These are phyloP conservation scores for Chytriomyces sp. DNA, from an alignment of 192 early-diverging fungal species.

Conservation along the genomic window DNA sequence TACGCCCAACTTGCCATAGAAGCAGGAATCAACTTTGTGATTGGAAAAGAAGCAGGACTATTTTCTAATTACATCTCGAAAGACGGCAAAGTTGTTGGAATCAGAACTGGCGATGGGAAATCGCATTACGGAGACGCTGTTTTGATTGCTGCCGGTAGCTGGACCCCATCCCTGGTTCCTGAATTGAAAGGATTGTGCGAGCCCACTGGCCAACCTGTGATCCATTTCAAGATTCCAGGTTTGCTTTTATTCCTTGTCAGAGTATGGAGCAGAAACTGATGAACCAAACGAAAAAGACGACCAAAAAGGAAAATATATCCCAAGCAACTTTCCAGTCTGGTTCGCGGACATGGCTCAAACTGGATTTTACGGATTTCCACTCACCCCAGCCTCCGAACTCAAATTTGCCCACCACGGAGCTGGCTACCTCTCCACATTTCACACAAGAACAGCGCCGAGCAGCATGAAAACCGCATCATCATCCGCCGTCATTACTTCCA, in stretches of 20 bases:
- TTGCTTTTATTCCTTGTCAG: neutral
- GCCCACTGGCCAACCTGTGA: conserved; percentile 59
- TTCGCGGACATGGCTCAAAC: conserved; percentile 54
- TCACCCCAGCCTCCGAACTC: conserved; percentile 41
- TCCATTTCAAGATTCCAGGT: conserved; percentile 52
- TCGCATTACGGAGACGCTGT: conserved; percentile 47
- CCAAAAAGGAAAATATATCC: conserved; percentile 10
- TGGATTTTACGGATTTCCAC: conserved; percentile 59
- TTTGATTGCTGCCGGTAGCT: conserved; percentile 56
- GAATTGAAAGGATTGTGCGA: conserved; percentile 45
- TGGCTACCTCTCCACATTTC: conserved; percentile 52
- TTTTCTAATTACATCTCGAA: neutral
- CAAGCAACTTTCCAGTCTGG: conserved; percentile 56
- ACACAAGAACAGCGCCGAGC: conserved; percentile 1
- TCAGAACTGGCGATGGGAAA: conserved; percentile 49
- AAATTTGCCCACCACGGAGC: conserved; percentile 55
- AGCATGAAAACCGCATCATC: neutral
- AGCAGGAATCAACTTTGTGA: conserved; percentile 15
- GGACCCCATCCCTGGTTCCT: conserved; percentile 53
- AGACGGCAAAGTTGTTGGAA: conserved; percentile 38
- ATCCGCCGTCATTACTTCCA: conserved; percentile 1
- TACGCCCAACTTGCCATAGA: neutral
- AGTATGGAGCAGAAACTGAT: neutral
- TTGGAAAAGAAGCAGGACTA: conserved; percentile 24
- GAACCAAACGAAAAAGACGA: neutral